Evolutionary conservation across 768 basidiomycete species (phyloP).

Genomic region (Leccinum variicolor): DNA sequence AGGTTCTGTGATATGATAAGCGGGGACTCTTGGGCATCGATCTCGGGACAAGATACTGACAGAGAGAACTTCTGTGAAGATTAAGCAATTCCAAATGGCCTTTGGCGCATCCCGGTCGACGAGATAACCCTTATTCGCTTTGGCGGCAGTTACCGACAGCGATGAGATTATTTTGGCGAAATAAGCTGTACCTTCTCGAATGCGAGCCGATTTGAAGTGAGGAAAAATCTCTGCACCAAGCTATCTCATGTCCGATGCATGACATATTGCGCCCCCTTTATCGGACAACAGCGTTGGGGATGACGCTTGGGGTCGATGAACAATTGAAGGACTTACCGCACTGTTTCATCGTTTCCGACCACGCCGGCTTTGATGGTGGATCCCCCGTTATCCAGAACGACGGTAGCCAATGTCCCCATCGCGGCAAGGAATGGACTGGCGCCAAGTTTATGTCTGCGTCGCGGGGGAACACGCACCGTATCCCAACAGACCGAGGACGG

Average conservation of each 20-base stretch:
- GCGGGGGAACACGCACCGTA: too few relatives aligned
- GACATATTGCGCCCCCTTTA: slow-evolving; percentile 80
- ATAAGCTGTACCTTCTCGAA: slow-evolving; percentile 70
- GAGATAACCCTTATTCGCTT: slow-evolving; percentile 69
- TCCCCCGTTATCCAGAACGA: slow-evolving; percentile 88
- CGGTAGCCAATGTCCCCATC: slow-evolving; percentile 31
- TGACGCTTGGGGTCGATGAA: slow-evolving; percentile 43
- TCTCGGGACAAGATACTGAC: slow-evolving; percentile 51
- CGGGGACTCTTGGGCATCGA: slow-evolving; percentile 68
- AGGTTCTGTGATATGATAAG: slow-evolving; percentile 90
- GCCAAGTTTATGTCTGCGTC: too few relatives aligned
- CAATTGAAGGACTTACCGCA: slow-evolving; percentile 19
- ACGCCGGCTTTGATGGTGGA: slow-evolving; percentile 76
- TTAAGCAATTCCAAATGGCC: slow-evolving; percentile 88
- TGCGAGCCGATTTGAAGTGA: slow-evolving; percentile 75
- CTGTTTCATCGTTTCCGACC: slow-evolving; percentile 31
- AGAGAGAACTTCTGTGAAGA: slow-evolving; percentile 66
- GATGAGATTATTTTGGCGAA: neutral
- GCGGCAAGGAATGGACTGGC: neutral
- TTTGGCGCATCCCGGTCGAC: slow-evolving; percentile 97
- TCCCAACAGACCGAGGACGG: too few relatives aligned
- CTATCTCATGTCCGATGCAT: slow-evolving; percentile 86
- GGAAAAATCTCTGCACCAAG: slow-evolving; percentile 72
- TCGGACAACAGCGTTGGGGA: slow-evolving; percentile 79
- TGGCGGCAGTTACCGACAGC: slow-evolving; percentile 11